Conservation (phyloP, 768 basidiomycete species). For the Termitomyces sp. region DNA sequence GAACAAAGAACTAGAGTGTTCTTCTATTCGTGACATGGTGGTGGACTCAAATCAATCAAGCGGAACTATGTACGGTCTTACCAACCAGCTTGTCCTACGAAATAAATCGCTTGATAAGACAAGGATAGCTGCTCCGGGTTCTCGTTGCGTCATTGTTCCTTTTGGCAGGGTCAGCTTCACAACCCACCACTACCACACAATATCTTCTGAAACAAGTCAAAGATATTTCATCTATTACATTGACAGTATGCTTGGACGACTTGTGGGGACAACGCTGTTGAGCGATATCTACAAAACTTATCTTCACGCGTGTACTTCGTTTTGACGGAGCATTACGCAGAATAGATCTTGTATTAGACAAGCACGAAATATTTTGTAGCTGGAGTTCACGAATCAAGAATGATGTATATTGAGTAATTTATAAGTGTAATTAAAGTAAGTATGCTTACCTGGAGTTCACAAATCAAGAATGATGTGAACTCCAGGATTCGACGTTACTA, state of each 20-base stretch:
- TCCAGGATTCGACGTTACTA: too few relatives aligned
- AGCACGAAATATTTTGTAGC: too few relatives aligned
- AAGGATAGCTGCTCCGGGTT: not conserved
- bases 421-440: too few relatives aligned
- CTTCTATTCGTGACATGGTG: not conserved
- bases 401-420: too few relatives aligned
- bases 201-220: not conserved
- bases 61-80: not conserved
- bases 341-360: too few relatives aligned
- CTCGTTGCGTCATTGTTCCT: not conserved
- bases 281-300: not conserved
- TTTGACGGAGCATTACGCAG: too few relatives aligned
- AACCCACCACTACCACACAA: not conserved
- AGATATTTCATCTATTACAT: not conserved
- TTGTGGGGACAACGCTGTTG: not conserved
- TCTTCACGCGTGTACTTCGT: not conserved
- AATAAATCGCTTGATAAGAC: not conserved
- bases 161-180: not conserved
- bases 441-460: too few relatives aligned
- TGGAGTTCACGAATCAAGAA: too few relatives aligned
- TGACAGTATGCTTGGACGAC: not conserved
- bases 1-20: not conserved
- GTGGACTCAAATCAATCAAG: not conserved
- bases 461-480: too few relatives aligned
- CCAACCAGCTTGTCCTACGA: not conserved